A percentile compares a stretch with the other conserved stretches of the same genome.
Evolutionary conservation across 148 eudicot genomes (phyloP).

Genomic region (Hydrangea macrophylla): DNA sequence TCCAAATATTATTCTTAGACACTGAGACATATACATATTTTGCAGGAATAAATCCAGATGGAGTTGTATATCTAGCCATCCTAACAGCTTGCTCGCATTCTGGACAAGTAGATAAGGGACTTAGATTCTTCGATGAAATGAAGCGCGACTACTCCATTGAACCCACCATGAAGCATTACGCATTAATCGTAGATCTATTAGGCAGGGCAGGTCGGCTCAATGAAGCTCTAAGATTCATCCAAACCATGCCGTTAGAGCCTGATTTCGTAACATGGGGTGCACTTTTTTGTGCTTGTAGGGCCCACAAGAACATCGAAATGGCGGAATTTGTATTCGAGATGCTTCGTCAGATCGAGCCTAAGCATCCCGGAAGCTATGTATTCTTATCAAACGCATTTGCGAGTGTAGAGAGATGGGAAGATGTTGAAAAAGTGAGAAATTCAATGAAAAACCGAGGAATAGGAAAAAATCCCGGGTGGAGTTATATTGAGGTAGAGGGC

Average conservation of each 20-base stretch:
- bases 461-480: conserved; percentile 19
- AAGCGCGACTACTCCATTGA: conserved; percentile 4
- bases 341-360: conserved; percentile 14
- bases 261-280: conserved; percentile 20
- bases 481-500: conserved; percentile 14
- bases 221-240: conserved; percentile 17
- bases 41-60: conserved; percentile 21
- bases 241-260: conserved; percentile 15
- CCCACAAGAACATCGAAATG: conserved; percentile 16
- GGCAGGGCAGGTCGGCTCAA: conserved; percentile 18
- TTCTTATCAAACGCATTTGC: conserved; percentile 17
- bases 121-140: conserved; percentile 14
- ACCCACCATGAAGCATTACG: conserved; percentile 20
- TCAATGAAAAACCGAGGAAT: conserved; percentile 16
- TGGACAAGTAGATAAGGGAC: conserved; percentile 20
- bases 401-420: conserved; percentile 21
- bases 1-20: background rate
- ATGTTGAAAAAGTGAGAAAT: conserved; percentile 23
- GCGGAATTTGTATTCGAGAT: conserved; percentile 16
- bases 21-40: background rate
- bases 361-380: conserved; percentile 18
- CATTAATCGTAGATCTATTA: conserved; percentile 14
- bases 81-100: conserved; percentile 21
- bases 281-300: conserved; percentile 17
- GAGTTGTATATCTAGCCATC: conserved; percentile 19